A percentile compares a stretch with the other conserved stretches of the same genome.
phyloP scores from a whole-genome alignment of 139 green algal genomes.

The Parachlorella kessleri region DNA sequence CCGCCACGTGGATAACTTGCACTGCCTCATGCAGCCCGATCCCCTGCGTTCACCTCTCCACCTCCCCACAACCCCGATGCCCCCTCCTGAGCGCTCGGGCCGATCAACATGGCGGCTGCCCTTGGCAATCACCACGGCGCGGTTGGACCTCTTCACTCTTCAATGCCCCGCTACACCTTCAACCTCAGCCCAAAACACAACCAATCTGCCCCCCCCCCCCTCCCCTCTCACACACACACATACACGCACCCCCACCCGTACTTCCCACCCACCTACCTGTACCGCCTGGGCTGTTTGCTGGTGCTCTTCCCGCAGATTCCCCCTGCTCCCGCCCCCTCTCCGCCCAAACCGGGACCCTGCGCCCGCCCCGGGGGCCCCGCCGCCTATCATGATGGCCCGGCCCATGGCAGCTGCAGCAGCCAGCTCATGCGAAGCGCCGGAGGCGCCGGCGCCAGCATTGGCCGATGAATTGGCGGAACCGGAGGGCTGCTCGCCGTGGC shows the following conservation, averaged over 20 bases:
- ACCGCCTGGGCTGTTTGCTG: background rate
- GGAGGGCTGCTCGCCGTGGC: constrained; percentile 15
- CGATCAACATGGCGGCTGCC: background rate
- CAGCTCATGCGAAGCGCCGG: background rate
- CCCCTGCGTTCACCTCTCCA: no score
- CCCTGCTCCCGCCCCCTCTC: constrained; percentile 8
- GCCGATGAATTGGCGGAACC: background rate
- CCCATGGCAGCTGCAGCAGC: background rate
- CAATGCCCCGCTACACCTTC: no score
- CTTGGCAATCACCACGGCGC: background rate
- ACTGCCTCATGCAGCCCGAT: background rate
- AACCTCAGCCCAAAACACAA: background rate
- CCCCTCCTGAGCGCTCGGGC: background rate
- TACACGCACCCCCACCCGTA: background rate
- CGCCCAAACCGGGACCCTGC: constrained; percentile 23
- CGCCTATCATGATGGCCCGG: constrained; percentile 49
- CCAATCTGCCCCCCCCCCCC: background rate
- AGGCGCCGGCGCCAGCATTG: background rate
- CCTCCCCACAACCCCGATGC: background rate
- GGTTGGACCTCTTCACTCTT: no score
- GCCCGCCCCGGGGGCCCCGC: constrained; percentile 37
- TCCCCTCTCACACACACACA: background rate
- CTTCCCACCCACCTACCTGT: background rate
- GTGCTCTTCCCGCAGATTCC: constrained; percentile 2
- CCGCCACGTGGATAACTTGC: background rate